phyloP scores from a whole-genome alignment of 139 green algal species.

The Penium margaritaceum region DNA sequence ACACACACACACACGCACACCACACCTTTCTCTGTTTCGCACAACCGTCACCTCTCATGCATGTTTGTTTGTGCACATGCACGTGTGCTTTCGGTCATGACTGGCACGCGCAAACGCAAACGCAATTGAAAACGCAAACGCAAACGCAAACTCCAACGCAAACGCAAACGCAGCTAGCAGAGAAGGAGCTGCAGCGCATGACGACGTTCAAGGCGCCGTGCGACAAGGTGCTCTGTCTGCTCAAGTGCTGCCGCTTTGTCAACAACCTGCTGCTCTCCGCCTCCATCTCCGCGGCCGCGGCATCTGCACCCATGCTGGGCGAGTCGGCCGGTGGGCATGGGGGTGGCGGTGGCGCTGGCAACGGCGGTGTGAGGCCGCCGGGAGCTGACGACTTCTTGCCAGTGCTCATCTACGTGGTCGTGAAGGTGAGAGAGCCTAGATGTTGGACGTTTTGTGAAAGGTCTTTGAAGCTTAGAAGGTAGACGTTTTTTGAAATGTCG shows the following conservation, averaged over 20 bases:
- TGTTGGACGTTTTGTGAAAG: no score
- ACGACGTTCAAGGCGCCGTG: constrained; percentile 77
- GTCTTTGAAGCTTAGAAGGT: no score
- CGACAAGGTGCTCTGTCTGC: constrained; percentile 92
- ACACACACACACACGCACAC: no score
- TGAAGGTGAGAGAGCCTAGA: background rate
- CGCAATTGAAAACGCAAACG: background rate
- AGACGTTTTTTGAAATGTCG: no score
- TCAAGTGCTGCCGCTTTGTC: constrained; percentile 82
- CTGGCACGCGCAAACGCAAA: background rate
- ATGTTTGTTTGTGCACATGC: no score
- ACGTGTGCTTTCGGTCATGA: no score
- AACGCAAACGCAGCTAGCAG: constrained; percentile 50
- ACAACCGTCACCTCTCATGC: no score
- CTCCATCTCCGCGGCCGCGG: constrained; percentile 2
- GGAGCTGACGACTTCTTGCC: constrained; percentile 24
- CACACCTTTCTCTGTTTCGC: no score
- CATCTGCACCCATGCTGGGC: background rate
- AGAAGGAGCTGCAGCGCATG: constrained; percentile 78
- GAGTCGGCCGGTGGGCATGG: background rate
- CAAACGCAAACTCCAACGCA: no score
- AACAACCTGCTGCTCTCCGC: constrained; percentile 69
- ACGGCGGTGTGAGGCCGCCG: constrained; percentile 36
- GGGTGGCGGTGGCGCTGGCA: background rate
- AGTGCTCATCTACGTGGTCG: background rate